Conservation (phyloP, 345 rosid genomes). For the Melaleuca quinquenervia region DNA sequence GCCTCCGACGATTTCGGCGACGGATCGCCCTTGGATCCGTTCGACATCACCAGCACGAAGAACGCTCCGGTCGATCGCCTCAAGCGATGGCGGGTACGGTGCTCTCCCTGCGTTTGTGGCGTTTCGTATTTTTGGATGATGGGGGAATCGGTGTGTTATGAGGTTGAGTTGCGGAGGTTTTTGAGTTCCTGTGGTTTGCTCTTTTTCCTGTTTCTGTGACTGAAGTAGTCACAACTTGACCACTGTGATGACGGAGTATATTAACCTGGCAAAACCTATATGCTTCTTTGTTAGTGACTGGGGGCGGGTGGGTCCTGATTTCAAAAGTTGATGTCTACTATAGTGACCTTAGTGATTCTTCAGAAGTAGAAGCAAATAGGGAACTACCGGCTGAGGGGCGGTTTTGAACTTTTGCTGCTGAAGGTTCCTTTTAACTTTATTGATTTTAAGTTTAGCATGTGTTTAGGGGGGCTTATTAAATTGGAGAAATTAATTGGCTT, state of each 20-base stretch:
- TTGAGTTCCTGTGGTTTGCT: neutral
- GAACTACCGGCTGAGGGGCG: neutral
- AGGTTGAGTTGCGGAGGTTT: neutral
- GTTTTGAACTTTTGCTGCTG: neutral
- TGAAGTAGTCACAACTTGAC: neutral
- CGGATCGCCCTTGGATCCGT: conserved; percentile 27
- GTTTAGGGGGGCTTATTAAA: neutral
- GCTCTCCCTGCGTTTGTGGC: neutral
- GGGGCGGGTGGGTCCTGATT: neutral
- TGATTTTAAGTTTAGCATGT: neutral
- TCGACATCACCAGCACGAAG: conserved; percentile 61
- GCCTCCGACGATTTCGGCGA: conserved; percentile 8
- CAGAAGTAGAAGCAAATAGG: neutral
- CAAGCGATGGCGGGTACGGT: conserved; percentile 78
- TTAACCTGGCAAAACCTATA: neutral
- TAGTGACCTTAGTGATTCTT: neutral
- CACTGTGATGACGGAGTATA: neutral
- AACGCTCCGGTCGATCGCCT: conserved; percentile 65
- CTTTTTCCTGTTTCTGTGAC: neutral
- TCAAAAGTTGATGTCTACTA: neutral
- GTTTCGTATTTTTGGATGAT: neutral
- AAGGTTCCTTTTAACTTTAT: neutral
- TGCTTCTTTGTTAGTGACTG: neutral
- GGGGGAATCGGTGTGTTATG: neutral
- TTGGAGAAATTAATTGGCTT: neutral